A percentile compares a stretch with the other conserved stretches of the same genome.
These are phyloP conservation scores for Teunomyces atbi DNA, from an alignment of 805 yeast species.

Conservation along the genomic window DNA sequence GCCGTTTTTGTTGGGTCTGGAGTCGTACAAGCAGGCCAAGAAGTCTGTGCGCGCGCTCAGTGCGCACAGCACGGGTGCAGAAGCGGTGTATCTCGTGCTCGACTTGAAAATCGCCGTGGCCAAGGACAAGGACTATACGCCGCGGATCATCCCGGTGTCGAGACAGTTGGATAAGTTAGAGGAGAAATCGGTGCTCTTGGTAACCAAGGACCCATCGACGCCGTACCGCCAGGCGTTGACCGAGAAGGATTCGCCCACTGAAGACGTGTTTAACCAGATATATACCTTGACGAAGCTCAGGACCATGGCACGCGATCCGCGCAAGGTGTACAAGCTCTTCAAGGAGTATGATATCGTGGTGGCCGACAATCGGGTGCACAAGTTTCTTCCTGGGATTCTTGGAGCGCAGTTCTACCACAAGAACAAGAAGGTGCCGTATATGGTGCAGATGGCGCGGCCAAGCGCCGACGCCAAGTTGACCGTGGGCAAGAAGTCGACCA, in stretches of 20 bases:
- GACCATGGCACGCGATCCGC: conserved; percentile 42
- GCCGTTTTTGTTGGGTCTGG: conserved; percentile 16
- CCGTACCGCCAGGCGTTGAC: conserved; percentile 51
- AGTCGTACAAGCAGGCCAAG: conserved; percentile 10
- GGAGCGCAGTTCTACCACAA: conserved; percentile 62
- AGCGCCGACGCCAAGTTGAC: conserved; percentile 33
- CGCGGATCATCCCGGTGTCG: conserved; percentile 59
- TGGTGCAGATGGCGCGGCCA: conserved; percentile 58
- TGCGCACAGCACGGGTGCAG: conserved; percentile 19
- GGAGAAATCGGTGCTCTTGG: conserved; percentile 52
- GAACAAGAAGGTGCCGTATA: conserved; percentile 64
- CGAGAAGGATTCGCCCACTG: conserved; percentile 51
- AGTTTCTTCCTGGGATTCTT: conserved; percentile 54
- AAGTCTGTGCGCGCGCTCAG: conserved; percentile 15
- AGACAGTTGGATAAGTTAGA: conserved; percentile 49
- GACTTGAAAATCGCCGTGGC: conserved; percentile 48
- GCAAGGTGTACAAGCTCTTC: conserved; percentile 46
- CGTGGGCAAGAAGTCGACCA: conserved; percentile 32
- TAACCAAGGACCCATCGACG: conserved; percentile 73
- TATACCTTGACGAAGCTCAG: conserved; percentile 58
- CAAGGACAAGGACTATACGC: conserved; percentile 46
- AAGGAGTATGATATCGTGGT: conserved; percentile 66
- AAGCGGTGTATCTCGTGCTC: conserved; percentile 42
- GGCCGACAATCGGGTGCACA: conserved; percentile 67
- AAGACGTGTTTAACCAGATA: conserved; percentile 60